Evolutionary conservation across 2,329 filamentous ascomycete genomes (phyloP), one percentile per base, ranked within the genome.

Genomic region (Scopulariopsis brevicaulis): DNA sequence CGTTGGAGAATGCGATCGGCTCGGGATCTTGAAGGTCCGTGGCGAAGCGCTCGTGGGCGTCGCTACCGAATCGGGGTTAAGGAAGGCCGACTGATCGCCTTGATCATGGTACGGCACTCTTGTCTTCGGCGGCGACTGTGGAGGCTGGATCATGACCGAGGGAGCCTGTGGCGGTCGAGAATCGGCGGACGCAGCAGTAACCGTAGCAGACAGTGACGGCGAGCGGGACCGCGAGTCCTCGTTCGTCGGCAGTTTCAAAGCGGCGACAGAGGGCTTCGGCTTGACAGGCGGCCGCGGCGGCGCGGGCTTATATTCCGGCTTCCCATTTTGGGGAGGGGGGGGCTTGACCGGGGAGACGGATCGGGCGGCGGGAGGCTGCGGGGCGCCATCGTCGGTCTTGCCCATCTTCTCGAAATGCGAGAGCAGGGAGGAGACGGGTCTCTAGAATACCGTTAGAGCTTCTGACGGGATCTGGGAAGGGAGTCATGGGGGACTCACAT

Each of bases 361-460:
- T 57, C 70, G 68, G 20, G 68, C 65, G 37, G 66, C 64, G 34
- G 65, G 60, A 37, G 56, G 32, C 48, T 56, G 20, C 35, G 60
- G 67, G 28, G 67, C 60, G 28, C 65, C 61, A 53, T 74, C 70
- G 58, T 74, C 74, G 57, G 70, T 62, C 67, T 77, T 81, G 63
- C 80, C 77, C 75, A 93, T 84, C 67, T 86, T 90, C 75, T 94
- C 89, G 69, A 93, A 94, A 65, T 88, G 85, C 62, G 87, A 89
- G 61, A 86, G 81, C 60, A 94, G 77, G 56, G 89, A 92, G 56
- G 89, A 94, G 55, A 94, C 89, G 28, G 90, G 88, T 74, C 85
- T 89, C 87, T 90, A 62, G 5, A 35, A 55, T 10, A 34, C 32
- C 8, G 55, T 57, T 57, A 57, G 55, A 18, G n/a, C 14, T 43